A percentile compares a stretch with the other conserved stretches of the same genome.
Evolutionary conservation across 345 rosid genomes (phyloP).

Genomic region (Populus simonii): DNA sequence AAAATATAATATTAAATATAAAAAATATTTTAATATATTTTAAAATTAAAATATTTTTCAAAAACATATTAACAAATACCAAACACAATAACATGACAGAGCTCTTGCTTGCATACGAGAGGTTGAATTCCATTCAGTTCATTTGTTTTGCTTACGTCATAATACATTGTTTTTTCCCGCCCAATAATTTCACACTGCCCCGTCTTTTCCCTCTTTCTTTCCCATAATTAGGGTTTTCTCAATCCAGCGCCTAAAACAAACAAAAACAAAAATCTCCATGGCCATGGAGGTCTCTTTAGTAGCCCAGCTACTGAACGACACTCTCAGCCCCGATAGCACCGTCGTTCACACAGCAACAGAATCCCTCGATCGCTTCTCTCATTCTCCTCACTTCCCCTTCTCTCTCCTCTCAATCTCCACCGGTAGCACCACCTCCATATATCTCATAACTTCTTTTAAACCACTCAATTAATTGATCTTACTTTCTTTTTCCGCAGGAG

Average conservation of each 20-base stretch:
- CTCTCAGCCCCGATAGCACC: conserved; percentile 54
- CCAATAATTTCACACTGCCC: conserved; percentile 3
- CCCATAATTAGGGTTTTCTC: conserved; percentile 25
- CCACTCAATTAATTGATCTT: not conserved
- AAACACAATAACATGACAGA: too few relatives aligned
- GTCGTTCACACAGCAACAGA: conserved; percentile 48
- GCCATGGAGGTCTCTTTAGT: conserved; percentile 45
- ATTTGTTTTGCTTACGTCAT: not conserved
- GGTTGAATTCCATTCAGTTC: too few relatives aligned
- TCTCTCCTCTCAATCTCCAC: conserved; percentile 66
- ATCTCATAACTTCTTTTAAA: not conserved
- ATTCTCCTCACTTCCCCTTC: conserved; percentile 58
- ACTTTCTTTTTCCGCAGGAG: conserved; percentile 36
- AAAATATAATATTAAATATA: too few relatives aligned
- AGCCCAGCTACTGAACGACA: conserved; percentile 55
- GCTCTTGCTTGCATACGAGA: too few relatives aligned
- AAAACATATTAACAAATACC: too few relatives aligned
- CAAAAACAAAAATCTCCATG: not conserved
- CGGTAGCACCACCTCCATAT: conserved; percentile 32
- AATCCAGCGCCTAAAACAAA: not conserved
- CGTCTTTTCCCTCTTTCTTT: not conserved
- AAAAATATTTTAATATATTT: too few relatives aligned
- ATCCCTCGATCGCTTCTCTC: conserved; percentile 66
- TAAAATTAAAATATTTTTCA: too few relatives aligned
- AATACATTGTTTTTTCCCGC: conserved; percentile 27